phyloP scores from a whole-genome alignment of 1,284 basidiomycete species.

The Cutaneotrichosporon sp. region DNA sequence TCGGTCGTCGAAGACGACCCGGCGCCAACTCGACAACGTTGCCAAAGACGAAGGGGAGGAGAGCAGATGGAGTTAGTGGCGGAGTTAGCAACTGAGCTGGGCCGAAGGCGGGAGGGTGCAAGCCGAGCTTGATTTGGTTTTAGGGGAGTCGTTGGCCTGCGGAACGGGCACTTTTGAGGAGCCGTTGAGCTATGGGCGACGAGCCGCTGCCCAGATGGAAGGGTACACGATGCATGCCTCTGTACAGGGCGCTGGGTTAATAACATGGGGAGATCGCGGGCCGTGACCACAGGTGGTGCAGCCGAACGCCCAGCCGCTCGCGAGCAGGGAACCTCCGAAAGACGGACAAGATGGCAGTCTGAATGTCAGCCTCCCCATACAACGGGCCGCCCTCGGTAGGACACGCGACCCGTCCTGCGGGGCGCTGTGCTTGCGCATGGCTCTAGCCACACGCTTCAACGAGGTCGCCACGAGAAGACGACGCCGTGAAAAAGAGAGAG shows the following conservation, averaged over 20 bases:
- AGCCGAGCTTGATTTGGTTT: too few relatives aligned
- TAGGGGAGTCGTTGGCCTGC: background rate
- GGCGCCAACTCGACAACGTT: background rate
- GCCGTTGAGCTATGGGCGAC: background rate
- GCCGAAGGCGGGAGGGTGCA: background rate
- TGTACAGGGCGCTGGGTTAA: background rate
- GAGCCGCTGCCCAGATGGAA: background rate
- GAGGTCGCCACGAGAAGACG: constrained; percentile 11
- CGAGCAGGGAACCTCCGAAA: background rate
- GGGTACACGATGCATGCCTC: constrained; percentile 1
- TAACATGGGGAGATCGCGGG: background rate
- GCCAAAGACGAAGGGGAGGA: too few relatives aligned
- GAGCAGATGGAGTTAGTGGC: background rate
- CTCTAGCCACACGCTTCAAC: constrained; percentile 21
- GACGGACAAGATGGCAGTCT: background rate
- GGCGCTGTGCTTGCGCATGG: constrained; percentile 17
- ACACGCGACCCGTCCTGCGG: constrained; percentile 24
- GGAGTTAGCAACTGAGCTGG: background rate
- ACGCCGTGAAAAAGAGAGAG: constrained; percentile 9
- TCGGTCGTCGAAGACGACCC: background rate
- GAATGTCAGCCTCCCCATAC: constrained; percentile 26
- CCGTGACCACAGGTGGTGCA: background rate
- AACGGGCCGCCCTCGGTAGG: constrained; percentile 18
- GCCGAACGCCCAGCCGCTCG: background rate
- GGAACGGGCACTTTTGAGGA: background rate